A percentile compares a stretch with the other conserved stretches of the same genome.
Evolutionary conservation across 2,329 filamentous ascomycete genomes (phyloP).

Genomic region (Esteya vermicola): DNA sequence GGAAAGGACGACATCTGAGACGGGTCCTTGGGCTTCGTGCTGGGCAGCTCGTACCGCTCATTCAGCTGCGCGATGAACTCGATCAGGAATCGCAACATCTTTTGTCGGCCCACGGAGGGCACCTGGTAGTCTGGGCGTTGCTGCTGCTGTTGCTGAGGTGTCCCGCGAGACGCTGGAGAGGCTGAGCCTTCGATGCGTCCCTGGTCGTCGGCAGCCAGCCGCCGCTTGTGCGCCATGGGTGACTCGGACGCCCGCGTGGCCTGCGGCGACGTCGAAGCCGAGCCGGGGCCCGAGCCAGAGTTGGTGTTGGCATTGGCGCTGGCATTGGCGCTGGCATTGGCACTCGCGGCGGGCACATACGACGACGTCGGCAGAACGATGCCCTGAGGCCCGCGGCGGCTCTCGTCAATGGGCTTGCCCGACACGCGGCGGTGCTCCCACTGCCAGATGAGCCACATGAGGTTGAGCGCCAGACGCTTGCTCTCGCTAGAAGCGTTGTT

Average conservation of each 20-base stretch:
- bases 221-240: conserved; percentile 57
- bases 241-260: conserved; percentile 45
- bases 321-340: no score
- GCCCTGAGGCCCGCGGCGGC: no score
- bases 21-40: conserved; percentile 48
- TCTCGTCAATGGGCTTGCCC: conserved; percentile 26
- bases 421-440: conserved; percentile 81
- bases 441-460: conserved; percentile 80
- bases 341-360: no score
- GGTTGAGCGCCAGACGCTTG: conserved; percentile 77
- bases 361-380: no score
- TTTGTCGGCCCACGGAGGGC: conserved; percentile 50
- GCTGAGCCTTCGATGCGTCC: conserved; percentile 28
- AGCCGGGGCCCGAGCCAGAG: neutral
- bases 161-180: neutral
- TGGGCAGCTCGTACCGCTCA: conserved; percentile 69
- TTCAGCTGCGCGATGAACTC: conserved; percentile 86
- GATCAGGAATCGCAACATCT: conserved; percentile 88
- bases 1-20: conserved; percentile 29
- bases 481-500: conserved; percentile 80
- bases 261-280: conserved; percentile 5
- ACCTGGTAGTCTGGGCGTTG: conserved; percentile 55
- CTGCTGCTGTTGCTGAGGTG: conserved; percentile 34
- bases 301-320: no score
- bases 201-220: conserved; percentile 24